Conservation (phyloP, 2,329 filamentous ascomycete species). For the Blumeria hordei region DNA sequence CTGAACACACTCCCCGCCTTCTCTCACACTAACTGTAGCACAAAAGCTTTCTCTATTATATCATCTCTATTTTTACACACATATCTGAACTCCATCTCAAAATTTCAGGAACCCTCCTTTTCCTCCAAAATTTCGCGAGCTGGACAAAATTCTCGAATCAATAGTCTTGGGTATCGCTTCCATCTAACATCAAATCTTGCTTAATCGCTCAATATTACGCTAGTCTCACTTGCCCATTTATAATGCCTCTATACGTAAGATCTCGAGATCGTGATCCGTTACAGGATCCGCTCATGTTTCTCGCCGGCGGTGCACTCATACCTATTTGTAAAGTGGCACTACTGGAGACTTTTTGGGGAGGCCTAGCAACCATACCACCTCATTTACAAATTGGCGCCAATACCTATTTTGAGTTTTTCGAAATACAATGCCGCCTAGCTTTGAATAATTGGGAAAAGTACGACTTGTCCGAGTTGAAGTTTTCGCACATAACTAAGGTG, state of each 20-base stretch:
- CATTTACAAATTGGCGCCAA: neutral
- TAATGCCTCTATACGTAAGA: slow-evolving; percentile 2
- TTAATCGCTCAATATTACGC: no score
- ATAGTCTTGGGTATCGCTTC: no score
- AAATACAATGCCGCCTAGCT: neutral
- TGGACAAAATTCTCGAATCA: no score
- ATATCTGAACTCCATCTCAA: no score
- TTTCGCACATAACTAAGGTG: slow-evolving; percentile 2
- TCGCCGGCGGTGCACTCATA: slow-evolving; percentile 2
- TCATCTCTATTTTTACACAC: no score
- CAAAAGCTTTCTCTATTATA: no score
- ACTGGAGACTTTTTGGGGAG: slow-evolving; percentile 1
- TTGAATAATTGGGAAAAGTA: slow-evolving; percentile 3
- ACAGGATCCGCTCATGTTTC: slow-evolving; percentile 2
- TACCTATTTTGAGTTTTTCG: slow-evolving; percentile 2
- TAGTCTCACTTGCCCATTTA: no score
- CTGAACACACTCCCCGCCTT: no score
- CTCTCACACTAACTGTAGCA: no score
- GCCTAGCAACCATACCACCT: slow-evolving; percentile 1
- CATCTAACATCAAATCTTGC: no score
- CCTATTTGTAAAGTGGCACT: slow-evolving; percentile 3
- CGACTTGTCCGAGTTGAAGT: slow-evolving; percentile 1
- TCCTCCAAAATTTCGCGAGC: no score
- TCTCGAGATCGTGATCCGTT: slow-evolving; percentile 3
- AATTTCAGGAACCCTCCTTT: no score